Percentiles rank a stretch among this genome's conserved stretches.
Conservation (phyloP, 768 basidiomycete species). For the Lentinus tigrinus region DNA sequence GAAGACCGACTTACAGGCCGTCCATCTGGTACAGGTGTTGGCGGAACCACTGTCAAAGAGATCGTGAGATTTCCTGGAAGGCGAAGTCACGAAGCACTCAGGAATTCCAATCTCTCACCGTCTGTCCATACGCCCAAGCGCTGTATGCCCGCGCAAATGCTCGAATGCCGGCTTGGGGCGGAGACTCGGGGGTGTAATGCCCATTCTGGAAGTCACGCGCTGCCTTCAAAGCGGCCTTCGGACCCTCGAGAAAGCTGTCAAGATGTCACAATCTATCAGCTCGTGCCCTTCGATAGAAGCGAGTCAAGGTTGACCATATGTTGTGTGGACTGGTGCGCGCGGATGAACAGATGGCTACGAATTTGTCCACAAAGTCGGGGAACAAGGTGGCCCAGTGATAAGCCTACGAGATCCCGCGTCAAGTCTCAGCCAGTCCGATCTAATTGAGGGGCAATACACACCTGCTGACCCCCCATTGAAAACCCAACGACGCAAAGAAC, state of each 20-base stretch:
- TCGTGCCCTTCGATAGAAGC: background rate
- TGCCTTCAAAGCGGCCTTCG: conserved; percentile 48
- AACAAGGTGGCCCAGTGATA: conserved; percentile 57
- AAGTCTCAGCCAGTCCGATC: background rate
- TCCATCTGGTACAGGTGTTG: conserved; percentile 41
- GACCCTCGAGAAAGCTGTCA: conserved; percentile 54
- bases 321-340: conserved; percentile 55
- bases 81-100: background rate
- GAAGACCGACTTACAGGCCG: conserved; percentile 36
- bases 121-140: conserved; percentile 55
- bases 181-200: conserved; percentile 45
- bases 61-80: background rate
- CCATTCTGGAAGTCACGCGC: conserved; percentile 53
- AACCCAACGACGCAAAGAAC: conserved; percentile 27
- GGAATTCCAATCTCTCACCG: conserved; percentile 29
- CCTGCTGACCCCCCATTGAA: conserved; percentile 32
- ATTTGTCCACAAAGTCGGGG: conserved; percentile 48
- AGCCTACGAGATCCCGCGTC: conserved; percentile 32
- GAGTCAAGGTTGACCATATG: conserved; percentile 39
- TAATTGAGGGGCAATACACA: background rate
- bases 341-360: conserved; percentile 49
- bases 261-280: background rate
- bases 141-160: conserved; percentile 55
- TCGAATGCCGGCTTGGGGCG: conserved; percentile 47
- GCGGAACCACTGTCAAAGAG: conserved; percentile 47